Evolutionary conservation across 208 protist species (phyloP), one percentile per base, ranked within the genome.

Genomic region (Acanthamoeba lenticulata): DNA sequence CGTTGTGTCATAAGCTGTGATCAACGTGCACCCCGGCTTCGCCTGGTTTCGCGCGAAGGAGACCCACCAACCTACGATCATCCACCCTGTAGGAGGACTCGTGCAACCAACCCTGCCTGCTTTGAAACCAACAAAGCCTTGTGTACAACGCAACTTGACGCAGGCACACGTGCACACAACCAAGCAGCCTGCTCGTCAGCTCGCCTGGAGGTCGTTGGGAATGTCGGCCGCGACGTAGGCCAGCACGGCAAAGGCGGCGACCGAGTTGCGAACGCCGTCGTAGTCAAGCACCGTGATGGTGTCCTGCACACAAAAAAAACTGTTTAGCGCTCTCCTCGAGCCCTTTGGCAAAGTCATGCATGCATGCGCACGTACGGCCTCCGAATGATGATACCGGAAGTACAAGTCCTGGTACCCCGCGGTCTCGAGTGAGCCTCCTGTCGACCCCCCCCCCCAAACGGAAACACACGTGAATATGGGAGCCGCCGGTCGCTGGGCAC

Each of bases 201-300:
- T 15, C 45, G 62, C 27, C 72, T 83, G 72, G 24, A 85, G 38
- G 45, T 85, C 32, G 5, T 85, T 13, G 2, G 38, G 44, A 27
- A 85, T 85, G 74, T 85, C 74, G 42, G 74, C 74, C 2, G 38
- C 2, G 9, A 85, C 74, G 45, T 85, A 85, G 44, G 32, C 38
- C 38, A 85, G 29, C 3, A 85, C 45, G 11, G 74, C 74, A 13
- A 57, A 45, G 0, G 74, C 74, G 0, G 74, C 74, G 1, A 85
- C 74, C 74, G 74, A 85, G 27, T 40, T 36, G 27, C 74, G 74
- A 19, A 85, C 74, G 9, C 74, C 74, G 19, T 85, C 74, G 44
- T 85, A 85, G 44, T 85, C 55, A 24, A 85, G 74, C 13, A 29
- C 74, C 19, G 74, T 85, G 19, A 85, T 85, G 11, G 74, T 85